phyloP scores from a whole-genome alignment of 1,284 basidiomycete genomes.

The Papiliotrema fonsecae region DNA sequence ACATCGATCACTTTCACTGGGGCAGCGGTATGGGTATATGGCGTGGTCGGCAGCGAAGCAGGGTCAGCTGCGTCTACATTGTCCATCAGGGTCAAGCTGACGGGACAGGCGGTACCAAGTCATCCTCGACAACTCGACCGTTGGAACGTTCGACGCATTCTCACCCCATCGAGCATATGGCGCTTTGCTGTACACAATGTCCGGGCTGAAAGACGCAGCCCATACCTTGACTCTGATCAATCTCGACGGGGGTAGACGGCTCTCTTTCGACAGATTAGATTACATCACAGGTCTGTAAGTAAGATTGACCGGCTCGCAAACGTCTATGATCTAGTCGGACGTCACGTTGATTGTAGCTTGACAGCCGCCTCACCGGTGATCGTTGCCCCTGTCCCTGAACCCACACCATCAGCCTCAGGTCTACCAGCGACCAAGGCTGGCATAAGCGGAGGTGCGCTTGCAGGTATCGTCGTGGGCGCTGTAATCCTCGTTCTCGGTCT shows the following conservation, averaged over 20 bases:
- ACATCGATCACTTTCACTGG: constrained; percentile 27
- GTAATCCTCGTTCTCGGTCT: background rate
- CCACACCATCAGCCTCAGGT: background rate
- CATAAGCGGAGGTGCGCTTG: constrained; percentile 2
- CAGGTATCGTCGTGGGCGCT: constrained; percentile 1
- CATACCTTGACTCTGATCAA: constrained; percentile 28
- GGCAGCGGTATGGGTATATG: constrained; percentile 29
- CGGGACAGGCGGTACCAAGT: constrained; percentile 24
- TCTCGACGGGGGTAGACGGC: constrained; percentile 15
- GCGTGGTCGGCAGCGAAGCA: constrained; percentile 22
- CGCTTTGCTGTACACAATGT: constrained; percentile 26
- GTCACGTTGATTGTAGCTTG: too few species aligned
- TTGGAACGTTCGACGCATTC: constrained; percentile 23
- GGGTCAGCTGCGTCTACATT: constrained; percentile 12
- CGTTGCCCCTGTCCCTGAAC: too few species aligned
- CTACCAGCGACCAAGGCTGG: background rate
- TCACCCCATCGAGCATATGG: constrained; percentile 26
- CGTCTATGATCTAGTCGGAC: too few species aligned
- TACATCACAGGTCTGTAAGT: constrained; percentile 20
- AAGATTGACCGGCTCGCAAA: background rate
- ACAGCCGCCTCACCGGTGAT: too few species aligned
- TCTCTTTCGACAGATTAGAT: constrained; percentile 32
- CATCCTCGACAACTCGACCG: constrained; percentile 21
- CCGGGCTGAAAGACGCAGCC: constrained; percentile 14
- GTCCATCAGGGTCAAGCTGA: background rate